Base-by-base conservation (phyloP, 768 basidiomycete genomes). In the Grammothele lineata region DNA sequence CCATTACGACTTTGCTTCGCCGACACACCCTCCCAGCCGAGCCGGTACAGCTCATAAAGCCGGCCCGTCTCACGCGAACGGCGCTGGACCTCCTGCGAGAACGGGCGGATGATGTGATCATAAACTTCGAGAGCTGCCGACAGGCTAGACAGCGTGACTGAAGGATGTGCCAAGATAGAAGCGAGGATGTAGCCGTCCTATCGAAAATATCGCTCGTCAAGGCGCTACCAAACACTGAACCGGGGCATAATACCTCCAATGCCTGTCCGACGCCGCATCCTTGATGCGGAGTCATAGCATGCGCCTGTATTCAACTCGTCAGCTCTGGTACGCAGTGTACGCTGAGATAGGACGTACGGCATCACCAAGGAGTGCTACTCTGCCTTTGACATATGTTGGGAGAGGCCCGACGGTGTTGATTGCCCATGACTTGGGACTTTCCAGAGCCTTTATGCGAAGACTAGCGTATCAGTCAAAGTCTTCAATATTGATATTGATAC, bases 201-300 rank as follows among this genome's bases (percentile, higher is more conserved):
- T n/a, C n/a, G n/a, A n/a, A n/a, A n/a, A n/a, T n/a, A n/a, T n/a
- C n/a, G n/a, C n/a, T n/a, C n/a, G n/a, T n/a, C n/a, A n/a, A n/a
- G n/a, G n/a, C n/a, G n/a, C n/a, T n/a, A n/a, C n/a, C n/a, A n/a
- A n/a, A n/a, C n/a, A n/a, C n/a, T n/a, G n/a, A n/a, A n/a, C n/a
- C n/a, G n/a, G n/a, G 14, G n/a, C n/a, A n/a, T n/a, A n/a, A n/a
- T 37, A 73, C 73, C 58, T 77, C 77, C n/a, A 76, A 68, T 2
- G 75, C 74, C 44, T 74, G 74, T 5, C 74, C 73, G 3, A 73
- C 77, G 5, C 76, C 75, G 0, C 71, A 68, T 1, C 71, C 75
- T 56, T 72, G 65, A 50, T 74, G 66, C 0, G 74, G 73, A 4
- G 68, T 61, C 66, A 74, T 74, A 0, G 69, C 73, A 57, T 77